phyloP scores from a whole-genome alignment of 129 eudicot genomes.

The Artemisia argyi region DNA sequence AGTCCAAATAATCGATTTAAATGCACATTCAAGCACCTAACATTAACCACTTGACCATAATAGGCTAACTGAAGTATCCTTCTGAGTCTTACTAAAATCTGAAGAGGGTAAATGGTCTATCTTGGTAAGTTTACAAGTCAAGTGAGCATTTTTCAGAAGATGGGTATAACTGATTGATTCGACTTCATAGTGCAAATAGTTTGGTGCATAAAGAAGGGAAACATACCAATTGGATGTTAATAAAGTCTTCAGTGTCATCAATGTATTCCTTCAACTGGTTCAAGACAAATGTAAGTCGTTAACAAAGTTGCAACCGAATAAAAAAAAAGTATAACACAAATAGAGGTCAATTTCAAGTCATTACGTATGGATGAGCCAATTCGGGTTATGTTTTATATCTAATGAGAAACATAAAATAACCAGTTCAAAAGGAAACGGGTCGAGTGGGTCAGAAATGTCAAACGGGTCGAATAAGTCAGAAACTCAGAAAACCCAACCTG shows the following conservation, averaged over 20 bases:
- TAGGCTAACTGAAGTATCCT: constrained; percentile 3
- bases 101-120: constrained; percentile 13
- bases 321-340: too few species aligned
- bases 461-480: background rate
- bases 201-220: constrained; percentile 8
- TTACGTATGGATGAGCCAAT: background rate
- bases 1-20: background rate
- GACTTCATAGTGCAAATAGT: background rate
- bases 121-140: background rate
- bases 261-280: constrained; percentile 95
- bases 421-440: background rate
- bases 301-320: constrained; percentile 10
- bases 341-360: too few species aligned
- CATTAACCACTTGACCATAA: background rate
- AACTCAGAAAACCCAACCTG: too few species aligned
- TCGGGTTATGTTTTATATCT: background rate
- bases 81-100: background rate
- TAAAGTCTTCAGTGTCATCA: constrained; percentile 96
- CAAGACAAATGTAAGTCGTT: constrained; percentile 20
- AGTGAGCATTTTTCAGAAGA: background rate
- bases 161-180: background rate
- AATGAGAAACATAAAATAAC: background rate
- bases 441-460: background rate
- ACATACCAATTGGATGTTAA: constrained; percentile 93
- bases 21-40: constrained; percentile 1